Base-by-base conservation (phyloP, 2,329 filamentous ascomycete species). In the Cordyceps javanica region DNA sequence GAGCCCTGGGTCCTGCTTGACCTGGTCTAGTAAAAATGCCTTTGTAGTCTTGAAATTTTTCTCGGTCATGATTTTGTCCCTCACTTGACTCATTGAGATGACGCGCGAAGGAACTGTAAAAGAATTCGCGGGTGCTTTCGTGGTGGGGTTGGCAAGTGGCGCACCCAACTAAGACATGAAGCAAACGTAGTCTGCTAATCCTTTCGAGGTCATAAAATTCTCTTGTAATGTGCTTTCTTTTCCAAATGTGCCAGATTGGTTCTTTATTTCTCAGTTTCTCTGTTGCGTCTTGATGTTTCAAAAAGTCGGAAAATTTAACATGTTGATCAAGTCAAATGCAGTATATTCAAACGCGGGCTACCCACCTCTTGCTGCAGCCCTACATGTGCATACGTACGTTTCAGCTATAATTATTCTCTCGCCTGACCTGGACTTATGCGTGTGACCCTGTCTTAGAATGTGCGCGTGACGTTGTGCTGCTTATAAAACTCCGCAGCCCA, bases 401-500 rank as follows among this genome's bases (percentile, higher is more conserved):
- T 2, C 42, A 30, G 16, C 23, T 28, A 10, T 28, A 30, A 1
- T 28, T 28, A 10, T 38, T 38, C 9, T n/a, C 8, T 19, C 25
- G 4, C 16, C 2, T n/a, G 16, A 46, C 13, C 6, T n/a, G 25
- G n/a, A 13, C 16, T 13, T 3, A 4, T 14, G 25, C 42, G 14
- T n/a, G 42, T 19, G 42, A 3, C 26, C 11, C 11, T 16, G 11
- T 5, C 10, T 32, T 21, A 52, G 6, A 38, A 26, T 7, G 3
- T 13, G 8, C 50, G 38, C 6, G 50, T 53, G 19, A 53, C 13
- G 8, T 42, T 42, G 41, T 61, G 50, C 50, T 59, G 44, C 23
- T 62, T 11, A 59, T 70, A 57, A 77, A 80, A 86, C 64, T 86
- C 82, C 57, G 74, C 63, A 72, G 89, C 66, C 87, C 87, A 90